These are phyloP conservation scores for Suillus brevipes DNA, from an alignment of 768 basidiomycete genomes.

Conservation along the genomic window DNA sequence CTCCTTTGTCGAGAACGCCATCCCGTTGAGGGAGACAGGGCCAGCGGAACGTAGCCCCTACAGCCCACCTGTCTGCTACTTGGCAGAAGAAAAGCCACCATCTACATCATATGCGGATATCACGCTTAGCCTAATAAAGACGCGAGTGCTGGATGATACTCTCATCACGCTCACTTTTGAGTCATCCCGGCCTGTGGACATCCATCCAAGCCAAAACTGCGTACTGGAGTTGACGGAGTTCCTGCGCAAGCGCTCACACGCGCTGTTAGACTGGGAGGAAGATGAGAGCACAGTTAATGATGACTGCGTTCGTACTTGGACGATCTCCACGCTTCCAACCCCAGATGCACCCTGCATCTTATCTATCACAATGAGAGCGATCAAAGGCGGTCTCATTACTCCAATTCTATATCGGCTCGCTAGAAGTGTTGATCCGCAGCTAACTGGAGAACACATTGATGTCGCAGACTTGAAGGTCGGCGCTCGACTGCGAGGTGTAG, in stretches of 20 bases:
- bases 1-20: slow-evolving; percentile 50
- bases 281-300: slow-evolving; percentile 50
- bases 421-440: slow-evolving; percentile 13
- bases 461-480: slow-evolving; percentile 37
- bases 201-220: slow-evolving; percentile 48
- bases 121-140: slow-evolving; percentile 27
- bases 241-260: slow-evolving; percentile 46
- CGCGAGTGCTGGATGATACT: slow-evolving; percentile 26
- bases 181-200: slow-evolving; percentile 26
- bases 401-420: slow-evolving; percentile 52
- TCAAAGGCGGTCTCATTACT: slow-evolving; percentile 55
- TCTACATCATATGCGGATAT: slow-evolving; percentile 29
- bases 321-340: slow-evolving; percentile 42
- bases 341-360: slow-evolving; percentile 23
- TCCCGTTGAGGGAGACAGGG: slow-evolving; percentile 49
- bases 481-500: slow-evolving; percentile 52
- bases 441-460: slow-evolving; percentile 9
- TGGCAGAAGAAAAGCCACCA: slow-evolving; percentile 46
- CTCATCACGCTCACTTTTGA: slow-evolving; percentile 59
- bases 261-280: slow-evolving; percentile 49
- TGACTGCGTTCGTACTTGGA: slow-evolving; percentile 67
- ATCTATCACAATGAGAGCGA: slow-evolving; percentile 56
- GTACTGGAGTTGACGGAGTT: slow-evolving; percentile 55
- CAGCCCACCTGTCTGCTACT: slow-evolving; percentile 54
- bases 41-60: slow-evolving; percentile 45